Evolutionary conservation across 2,329 filamentous ascomycete genomes (phyloP), one percentile per base, ranked within the genome.

Genomic region (Monilinia aucupariae): DNA sequence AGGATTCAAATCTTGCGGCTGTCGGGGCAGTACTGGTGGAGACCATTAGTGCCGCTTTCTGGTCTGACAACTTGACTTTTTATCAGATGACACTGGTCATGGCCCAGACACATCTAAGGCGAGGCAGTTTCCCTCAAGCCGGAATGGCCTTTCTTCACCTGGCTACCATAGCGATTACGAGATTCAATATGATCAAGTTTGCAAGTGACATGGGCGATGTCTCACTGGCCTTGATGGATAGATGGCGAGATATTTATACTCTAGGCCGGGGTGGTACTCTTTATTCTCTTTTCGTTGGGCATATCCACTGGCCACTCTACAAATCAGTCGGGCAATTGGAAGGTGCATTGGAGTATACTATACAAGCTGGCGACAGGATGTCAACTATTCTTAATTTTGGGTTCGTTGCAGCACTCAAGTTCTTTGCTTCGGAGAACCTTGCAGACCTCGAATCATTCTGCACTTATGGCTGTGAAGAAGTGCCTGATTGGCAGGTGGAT

Each of bases 321-420:
- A 76, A 84, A 41, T 80, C 84, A 8, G 78, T 88, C 10, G 76
- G 77, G 2, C 81, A 85, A 63, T 79, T 90, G 34, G 86, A 90
- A 67, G 81, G 81, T 54, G 84, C 86, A 1, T 78, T 90, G 30
- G 87, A 91, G 63, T 83, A 85, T 61, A 83, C 86, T 0, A 81
- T 86, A 0, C 78, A 82, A 25, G 82, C 87, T 2, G 89, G 89
- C 1, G 89, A 93, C 71, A 82, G 88, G 37, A 85, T 88, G 60
- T 82, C 89, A 1, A 85, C 87, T 8, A 85, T 92, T 39, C 77
- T 92, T 12, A 88, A 87, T 68, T 84, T 89, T 59, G 90, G 88
- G 0, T 77, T 91, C 25, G 80, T 82, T 39, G 85, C 86, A 3
- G 81, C 84, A 66, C 82, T 88, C 69, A 86, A 84, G 67, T 82